Percentiles rank a stretch among this genome's conserved stretches.
Conservation (phyloP, 2,329 filamentous ascomycete genomes). For the Zelopaecilomyces penicillatus region DNA sequence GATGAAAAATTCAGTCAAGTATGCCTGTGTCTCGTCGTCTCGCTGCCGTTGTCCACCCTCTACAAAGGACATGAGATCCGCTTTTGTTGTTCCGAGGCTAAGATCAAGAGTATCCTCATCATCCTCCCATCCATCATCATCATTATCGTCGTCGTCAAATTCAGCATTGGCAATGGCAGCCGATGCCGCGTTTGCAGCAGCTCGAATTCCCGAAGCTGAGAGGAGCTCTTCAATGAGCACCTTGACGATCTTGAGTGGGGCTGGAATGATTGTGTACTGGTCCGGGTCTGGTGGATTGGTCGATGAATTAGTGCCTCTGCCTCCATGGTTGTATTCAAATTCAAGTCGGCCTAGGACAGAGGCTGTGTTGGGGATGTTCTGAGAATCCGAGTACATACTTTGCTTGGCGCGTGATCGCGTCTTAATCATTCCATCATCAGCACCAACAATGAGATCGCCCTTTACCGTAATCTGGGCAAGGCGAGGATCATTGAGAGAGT, state of each 20-base stretch:
- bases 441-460: constrained; percentile 78
- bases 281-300: constrained; percentile 58
- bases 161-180: constrained; percentile 52
- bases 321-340: constrained; percentile 10
- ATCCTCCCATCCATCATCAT: constrained; percentile 86
- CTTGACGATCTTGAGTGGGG: constrained; percentile 91
- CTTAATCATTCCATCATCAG: constrained; percentile 73
- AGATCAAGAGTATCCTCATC: constrained; percentile 70
- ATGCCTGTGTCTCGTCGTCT: constrained; percentile 86
- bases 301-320: constrained; percentile 19
- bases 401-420: constrained; percentile 83
- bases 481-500: constrained; percentile 74
- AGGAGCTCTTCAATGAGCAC: constrained; percentile 87
- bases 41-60: constrained; percentile 53
- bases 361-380: constrained; percentile 11
- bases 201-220: constrained; percentile 62
- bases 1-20: constrained; percentile 75
- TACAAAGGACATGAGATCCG: constrained; percentile 73
- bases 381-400: constrained; percentile 42
- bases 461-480: constrained; percentile 75
- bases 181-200: constrained; percentile 53
- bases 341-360: constrained; percentile 14
- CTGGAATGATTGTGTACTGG: constrained; percentile 78
- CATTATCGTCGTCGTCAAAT: constrained; percentile 54
- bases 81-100: constrained; percentile 57